A percentile compares a stretch with the other conserved stretches of the same genome.
Evolutionary conservation across 805 yeast species (phyloP).

Genomic region (Candida ulmi): DNA sequence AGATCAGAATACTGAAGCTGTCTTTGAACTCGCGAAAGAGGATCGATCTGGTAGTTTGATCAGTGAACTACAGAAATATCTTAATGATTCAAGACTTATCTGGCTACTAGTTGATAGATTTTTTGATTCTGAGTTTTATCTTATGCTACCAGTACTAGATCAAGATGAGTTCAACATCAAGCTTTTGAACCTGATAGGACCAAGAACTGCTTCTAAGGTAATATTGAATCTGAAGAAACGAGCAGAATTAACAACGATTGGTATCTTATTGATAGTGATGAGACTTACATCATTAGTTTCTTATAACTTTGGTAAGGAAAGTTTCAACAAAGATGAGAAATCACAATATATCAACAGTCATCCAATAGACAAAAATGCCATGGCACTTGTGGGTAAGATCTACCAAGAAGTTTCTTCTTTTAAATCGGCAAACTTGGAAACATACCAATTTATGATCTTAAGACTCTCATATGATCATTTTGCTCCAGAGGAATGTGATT

Average conservation of each 20-base stretch:
- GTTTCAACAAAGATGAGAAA: neutral
- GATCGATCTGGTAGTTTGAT: conserved; percentile 2
- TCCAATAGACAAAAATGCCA: conserved; percentile 8
- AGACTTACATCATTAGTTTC: conserved; percentile 16
- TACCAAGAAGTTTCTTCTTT: conserved; percentile 12
- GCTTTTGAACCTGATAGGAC: conserved; percentile 13
- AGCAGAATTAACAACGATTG: conserved; percentile 15
- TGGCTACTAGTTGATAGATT: conserved; percentile 22
- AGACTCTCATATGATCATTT: conserved; percentile 10
- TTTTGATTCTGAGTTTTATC: conserved; percentile 17
- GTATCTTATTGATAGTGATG: conserved; percentile 17
- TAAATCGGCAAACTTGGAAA: conserved; percentile 8
- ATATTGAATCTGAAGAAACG: conserved; percentile 13
- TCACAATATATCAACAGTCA: conserved; percentile 16
- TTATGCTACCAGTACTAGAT: conserved; percentile 17
- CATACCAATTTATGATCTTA: conserved; percentile 18
- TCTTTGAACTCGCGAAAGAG: neutral
- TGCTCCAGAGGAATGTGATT: conserved; percentile 22
- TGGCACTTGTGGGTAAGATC: conserved; percentile 11
- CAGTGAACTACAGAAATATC: neutral
- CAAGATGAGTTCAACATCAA: conserved; percentile 11
- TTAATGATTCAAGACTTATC: conserved; percentile 15
- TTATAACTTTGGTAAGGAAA: conserved; percentile 16
- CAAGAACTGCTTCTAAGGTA: conserved; percentile 2
- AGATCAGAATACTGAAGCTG: conserved; percentile 1